Evolutionary conservation across 371 early-diverging fungal genomes (phyloP).

Genomic region (Circinella minor): DNA sequence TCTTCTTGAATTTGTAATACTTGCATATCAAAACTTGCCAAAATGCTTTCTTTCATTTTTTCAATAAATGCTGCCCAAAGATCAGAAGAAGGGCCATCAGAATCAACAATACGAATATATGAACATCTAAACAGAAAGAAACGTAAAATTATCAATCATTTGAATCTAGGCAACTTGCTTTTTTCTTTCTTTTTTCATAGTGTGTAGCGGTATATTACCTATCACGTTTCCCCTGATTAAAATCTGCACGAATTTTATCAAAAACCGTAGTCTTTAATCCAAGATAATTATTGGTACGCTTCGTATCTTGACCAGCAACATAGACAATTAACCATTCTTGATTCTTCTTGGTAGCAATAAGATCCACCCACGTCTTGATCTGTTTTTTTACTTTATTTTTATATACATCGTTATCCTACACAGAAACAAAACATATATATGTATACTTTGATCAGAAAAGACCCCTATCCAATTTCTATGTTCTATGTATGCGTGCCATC

Average conservation of each 20-base stretch:
- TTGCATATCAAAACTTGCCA: conserved; percentile 81
- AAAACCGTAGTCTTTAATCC: conserved; percentile 72
- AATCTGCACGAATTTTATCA: conserved; percentile 90
- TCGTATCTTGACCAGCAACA: conserved; percentile 72
- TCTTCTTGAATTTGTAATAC: conserved; percentile 86
- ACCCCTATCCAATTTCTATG: no score
- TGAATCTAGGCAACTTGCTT: no score
- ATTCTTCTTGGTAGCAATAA: conserved; percentile 75
- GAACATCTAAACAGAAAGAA: conserved; percentile 47
- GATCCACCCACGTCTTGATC: conserved; percentile 84
- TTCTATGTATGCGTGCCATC: no score
- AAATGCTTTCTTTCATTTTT: conserved; percentile 81
- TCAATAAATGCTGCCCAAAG: conserved; percentile 80
- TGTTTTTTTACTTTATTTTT: conserved; percentile 73
- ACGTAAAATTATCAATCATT: no score
- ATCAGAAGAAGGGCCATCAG: conserved; percentile 68
- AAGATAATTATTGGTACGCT: conserved; percentile 67
- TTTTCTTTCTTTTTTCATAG: no score
- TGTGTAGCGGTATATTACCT: conserved; percentile 35
- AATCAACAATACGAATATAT: conserved; percentile 63
- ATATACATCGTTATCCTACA: conserved; percentile 86
- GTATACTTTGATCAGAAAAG: no score
- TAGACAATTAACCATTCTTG: conserved; percentile 95
- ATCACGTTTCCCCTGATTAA: conserved; percentile 76
- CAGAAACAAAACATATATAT: no score